Evolutionary conservation across 2,329 filamentous ascomycete species (phyloP).

Genomic region (Macrophomina phaseolina): DNA sequence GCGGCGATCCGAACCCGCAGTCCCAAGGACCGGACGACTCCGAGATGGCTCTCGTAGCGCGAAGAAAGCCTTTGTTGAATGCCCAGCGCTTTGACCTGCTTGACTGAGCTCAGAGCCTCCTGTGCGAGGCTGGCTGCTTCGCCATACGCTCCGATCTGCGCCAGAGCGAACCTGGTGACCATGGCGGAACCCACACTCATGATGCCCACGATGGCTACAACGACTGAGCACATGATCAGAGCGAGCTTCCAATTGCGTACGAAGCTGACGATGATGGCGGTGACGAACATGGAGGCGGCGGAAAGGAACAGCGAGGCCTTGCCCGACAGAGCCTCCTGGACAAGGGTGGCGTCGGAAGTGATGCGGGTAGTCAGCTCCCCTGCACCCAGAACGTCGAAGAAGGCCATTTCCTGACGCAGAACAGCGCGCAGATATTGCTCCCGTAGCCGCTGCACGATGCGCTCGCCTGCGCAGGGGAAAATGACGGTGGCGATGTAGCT

Average conservation of each 20-base stretch:
- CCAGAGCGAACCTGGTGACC: background rate
- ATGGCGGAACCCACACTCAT: background rate
- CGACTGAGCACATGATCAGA: background rate
- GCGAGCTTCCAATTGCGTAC: slow-evolving; percentile 3
- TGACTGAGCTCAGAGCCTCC: background rate
- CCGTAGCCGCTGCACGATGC: slow-evolving; percentile 67
- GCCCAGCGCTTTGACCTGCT: background rate
- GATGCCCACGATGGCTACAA: background rate
- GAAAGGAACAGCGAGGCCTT: slow-evolving; percentile 59
- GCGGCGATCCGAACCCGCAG: background rate
- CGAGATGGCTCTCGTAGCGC: background rate
- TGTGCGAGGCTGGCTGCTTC: background rate
- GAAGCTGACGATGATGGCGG: slow-evolving; percentile 65
- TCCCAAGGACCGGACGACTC: background rate
- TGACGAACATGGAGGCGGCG: slow-evolving; percentile 52
- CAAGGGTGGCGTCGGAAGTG: slow-evolving; percentile 88
- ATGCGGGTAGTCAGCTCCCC: slow-evolving; percentile 69
- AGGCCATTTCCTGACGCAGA: slow-evolving; percentile 66
- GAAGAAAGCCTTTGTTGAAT: background rate
- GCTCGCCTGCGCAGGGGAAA: slow-evolving; percentile 67
- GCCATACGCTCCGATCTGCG: background rate
- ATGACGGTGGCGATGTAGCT: slow-evolving; percentile 67
- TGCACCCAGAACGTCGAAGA: slow-evolving; percentile 67
- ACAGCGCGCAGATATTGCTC: slow-evolving; percentile 65
- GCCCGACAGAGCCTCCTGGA: slow-evolving; percentile 80